Evolutionary conservation across 805 yeast genomes (phyloP).

Genomic region (Nakazawaea populi): DNA sequence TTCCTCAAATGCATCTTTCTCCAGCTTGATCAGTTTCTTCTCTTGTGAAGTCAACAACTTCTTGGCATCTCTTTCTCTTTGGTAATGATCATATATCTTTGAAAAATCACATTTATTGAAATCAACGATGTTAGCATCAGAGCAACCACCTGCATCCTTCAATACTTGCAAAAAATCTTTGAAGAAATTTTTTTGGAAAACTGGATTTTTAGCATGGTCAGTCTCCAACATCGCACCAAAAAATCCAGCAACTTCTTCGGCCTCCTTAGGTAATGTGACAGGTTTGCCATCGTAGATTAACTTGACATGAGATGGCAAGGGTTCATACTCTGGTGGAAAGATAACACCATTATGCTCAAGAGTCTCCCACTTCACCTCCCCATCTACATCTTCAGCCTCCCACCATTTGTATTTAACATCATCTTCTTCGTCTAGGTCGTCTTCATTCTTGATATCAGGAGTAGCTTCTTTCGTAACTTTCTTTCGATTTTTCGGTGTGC

Average conservation of each 20-base stretch:
- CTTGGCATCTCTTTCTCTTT: slow-evolving; percentile 63
- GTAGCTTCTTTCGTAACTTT: slow-evolving; percentile 14
- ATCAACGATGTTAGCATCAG: slow-evolving; percentile 38
- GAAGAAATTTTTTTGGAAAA: slow-evolving; percentile 83
- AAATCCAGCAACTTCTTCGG: slow-evolving; percentile 96
- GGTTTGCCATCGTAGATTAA: slow-evolving; percentile 72
- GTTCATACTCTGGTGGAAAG: slow-evolving; percentile 90
- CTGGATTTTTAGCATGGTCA: slow-evolving; percentile 84
- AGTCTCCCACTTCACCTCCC: slow-evolving; percentile 78
- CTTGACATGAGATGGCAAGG: slow-evolving; percentile 73
- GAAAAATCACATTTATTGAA: slow-evolving; percentile 76
- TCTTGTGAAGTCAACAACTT: slow-evolving; percentile 65
- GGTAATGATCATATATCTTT: slow-evolving; percentile 68
- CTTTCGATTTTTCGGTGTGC: neutral
- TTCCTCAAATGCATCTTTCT: slow-evolving; percentile 72
- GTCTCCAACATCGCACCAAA: slow-evolving; percentile 83
- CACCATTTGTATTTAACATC: slow-evolving; percentile 76
- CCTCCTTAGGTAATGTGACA: slow-evolving; percentile 67
- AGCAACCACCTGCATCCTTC: slow-evolving; percentile 63
- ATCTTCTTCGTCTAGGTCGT: slow-evolving; percentile 39
- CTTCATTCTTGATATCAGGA: slow-evolving; percentile 18
- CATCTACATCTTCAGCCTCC: slow-evolving; percentile 72
- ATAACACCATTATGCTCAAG: slow-evolving; percentile 86
- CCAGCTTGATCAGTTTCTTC: slow-evolving; percentile 66
- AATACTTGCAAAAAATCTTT: slow-evolving; percentile 67